A percentile compares a stretch with the other conserved stretches of the same genome.
phyloP scores from a whole-genome alignment of 345 rosid species.

The Balakata baccata region DNA sequence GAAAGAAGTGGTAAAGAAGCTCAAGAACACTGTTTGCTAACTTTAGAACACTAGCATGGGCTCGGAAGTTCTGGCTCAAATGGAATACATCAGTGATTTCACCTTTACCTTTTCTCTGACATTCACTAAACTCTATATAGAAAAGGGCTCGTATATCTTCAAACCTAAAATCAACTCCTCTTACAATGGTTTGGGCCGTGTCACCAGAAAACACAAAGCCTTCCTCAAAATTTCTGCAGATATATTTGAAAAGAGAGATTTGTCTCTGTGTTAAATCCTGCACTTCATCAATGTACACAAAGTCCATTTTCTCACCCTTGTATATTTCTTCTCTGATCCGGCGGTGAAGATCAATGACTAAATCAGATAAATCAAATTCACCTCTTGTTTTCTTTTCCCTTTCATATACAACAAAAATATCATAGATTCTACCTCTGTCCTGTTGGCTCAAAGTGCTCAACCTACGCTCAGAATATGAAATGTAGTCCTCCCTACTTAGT shows the following conservation, averaged over 20 bases:
- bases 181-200: constrained; percentile 48
- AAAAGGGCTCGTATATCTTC: constrained; percentile 45
- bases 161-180: constrained; percentile 51
- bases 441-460: constrained; percentile 27
- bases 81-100: constrained; percentile 31
- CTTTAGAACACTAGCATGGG: constrained; percentile 48
- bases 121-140: constrained; percentile 35
- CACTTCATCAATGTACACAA: constrained; percentile 60
- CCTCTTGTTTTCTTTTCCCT: constrained; percentile 34
- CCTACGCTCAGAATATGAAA: constrained; percentile 35
- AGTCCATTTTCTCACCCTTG: constrained; percentile 37
- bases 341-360: constrained; percentile 47
- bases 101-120: constrained; percentile 30
- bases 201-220: constrained; percentile 58
- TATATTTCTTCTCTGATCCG: constrained; percentile 30
- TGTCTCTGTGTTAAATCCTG: constrained; percentile 66
- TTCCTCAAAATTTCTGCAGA: constrained; percentile 40
- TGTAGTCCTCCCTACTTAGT: constrained; percentile 36
- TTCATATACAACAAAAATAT: constrained; percentile 45
- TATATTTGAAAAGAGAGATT: constrained; percentile 43
- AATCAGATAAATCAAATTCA: constrained; percentile 55
- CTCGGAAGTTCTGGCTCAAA: constrained; percentile 50
- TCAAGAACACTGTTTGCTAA: constrained; percentile 52
- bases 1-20: constrained; percentile 45
- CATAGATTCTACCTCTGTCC: constrained; percentile 37